These are phyloP conservation scores for Rhodotorula sp. DNA, from an alignment of 1,284 basidiomycete genomes.

Conservation along the genomic window DNA sequence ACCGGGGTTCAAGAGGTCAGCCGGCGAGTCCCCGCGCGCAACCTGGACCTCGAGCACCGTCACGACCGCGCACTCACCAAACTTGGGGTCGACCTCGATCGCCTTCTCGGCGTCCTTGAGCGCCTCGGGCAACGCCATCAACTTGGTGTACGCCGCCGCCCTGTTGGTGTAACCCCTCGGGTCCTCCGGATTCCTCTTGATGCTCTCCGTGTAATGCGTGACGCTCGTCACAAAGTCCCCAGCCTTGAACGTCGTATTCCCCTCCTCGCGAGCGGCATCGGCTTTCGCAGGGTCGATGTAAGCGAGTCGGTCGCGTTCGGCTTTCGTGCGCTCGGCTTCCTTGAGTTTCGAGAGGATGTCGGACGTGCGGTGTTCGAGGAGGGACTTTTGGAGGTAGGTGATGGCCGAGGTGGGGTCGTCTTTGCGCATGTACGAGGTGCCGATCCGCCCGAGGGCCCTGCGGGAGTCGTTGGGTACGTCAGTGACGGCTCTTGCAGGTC, in stretches of 20 bases:
- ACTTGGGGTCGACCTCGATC: conserved; percentile 84
- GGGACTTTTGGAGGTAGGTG: conserved; percentile 78
- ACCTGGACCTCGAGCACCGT: background rate
- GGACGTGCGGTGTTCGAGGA: conserved; percentile 95
- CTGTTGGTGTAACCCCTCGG: conserved; percentile 95
- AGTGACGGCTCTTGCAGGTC: background rate
- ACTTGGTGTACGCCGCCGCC: conserved; percentile 93
- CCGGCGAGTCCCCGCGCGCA: background rate
- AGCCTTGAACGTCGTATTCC: conserved; percentile 86
- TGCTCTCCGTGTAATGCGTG: conserved; percentile 89
- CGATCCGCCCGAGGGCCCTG: conserved; percentile 85
- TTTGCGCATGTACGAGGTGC: conserved; percentile 80
- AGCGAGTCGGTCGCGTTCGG: conserved; percentile 72
- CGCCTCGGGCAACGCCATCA: conserved; percentile 89
- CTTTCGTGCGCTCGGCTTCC: conserved; percentile 74
- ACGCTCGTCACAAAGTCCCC: conserved; percentile 91
- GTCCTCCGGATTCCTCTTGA: conserved; percentile 90
- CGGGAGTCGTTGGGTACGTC: background rate
- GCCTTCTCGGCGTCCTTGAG: conserved; percentile 93
- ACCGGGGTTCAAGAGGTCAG: conserved; percentile 1
- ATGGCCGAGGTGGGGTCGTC: conserved; percentile 74
- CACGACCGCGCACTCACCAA: conserved; percentile 56
- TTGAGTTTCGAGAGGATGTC: conserved; percentile 89
- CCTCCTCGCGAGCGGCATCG: conserved; percentile 81
- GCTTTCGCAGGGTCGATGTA: conserved; percentile 89